A percentile compares a stretch with the other conserved stretches of the same genome.
Evolutionary conservation across 257 asterid genomes (phyloP).

Genomic region (Catharanthus roseus): DNA sequence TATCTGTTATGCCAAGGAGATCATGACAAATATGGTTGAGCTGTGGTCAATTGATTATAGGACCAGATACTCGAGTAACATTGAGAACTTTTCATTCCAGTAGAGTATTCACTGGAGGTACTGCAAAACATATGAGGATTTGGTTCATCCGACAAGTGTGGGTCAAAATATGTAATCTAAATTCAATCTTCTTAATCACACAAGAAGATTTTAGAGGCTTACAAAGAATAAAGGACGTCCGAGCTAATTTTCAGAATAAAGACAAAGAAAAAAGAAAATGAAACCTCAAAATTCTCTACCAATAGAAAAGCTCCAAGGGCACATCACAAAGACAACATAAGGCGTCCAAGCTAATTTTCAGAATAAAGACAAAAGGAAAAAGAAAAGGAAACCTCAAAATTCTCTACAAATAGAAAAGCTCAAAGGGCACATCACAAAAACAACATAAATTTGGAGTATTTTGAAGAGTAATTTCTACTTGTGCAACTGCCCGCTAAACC

Average conservation of each 20-base stretch:
- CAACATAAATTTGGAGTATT: neutral
- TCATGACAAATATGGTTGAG: no score
- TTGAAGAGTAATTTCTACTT: neutral
- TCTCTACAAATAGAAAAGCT: neutral
- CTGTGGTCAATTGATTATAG: no score
- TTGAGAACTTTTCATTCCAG: no score
- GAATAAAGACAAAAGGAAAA: neutral
- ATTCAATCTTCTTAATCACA: neutral
- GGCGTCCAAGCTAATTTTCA: no score
- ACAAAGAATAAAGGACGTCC: no score
- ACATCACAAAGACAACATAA: neutral
- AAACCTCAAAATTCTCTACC: neutral
- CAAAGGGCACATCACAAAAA: neutral
- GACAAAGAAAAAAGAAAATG: no score
- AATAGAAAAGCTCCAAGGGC: neutral
- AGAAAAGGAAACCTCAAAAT: neutral
- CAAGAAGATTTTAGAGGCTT: neutral
- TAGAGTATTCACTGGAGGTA: no score
- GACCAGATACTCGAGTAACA: no score
- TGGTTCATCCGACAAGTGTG: no score
- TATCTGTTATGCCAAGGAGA: neutral
- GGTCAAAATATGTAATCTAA: neutral
- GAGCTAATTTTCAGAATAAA: no score
- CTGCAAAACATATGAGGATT: no score
- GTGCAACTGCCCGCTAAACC: neutral